Evolutionary conservation across 345 rosid species (phyloP).

Genomic region (Luvunga scandens): DNA sequence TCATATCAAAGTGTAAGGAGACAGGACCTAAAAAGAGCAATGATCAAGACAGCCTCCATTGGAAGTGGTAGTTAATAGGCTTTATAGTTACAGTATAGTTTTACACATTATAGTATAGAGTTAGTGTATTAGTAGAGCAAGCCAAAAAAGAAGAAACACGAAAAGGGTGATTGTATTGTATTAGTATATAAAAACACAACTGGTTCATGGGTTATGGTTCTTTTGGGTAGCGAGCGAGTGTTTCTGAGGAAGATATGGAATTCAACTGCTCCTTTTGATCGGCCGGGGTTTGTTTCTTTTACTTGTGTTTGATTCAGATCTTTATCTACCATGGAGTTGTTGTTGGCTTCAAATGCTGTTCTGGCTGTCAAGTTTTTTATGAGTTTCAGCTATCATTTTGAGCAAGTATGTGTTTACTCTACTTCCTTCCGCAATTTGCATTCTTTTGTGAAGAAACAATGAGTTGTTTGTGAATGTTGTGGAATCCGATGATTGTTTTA

Average conservation of each 20-base stretch:
- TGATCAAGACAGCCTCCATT: conserved; percentile 29
- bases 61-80: conserved; percentile 28
- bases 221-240: conserved; percentile 36
- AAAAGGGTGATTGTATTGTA: conserved; percentile 1
- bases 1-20: conserved; percentile 5
- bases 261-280: conserved; percentile 7
- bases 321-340: conserved; percentile 37
- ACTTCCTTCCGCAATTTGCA: conserved; percentile 28
- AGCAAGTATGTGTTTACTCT: conserved; percentile 40
- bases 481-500: conserved; percentile 97
- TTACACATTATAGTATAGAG: neutral
- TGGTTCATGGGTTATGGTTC: conserved; percentile 38
- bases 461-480: conserved; percentile 42
- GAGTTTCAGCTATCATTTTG: conserved; percentile 35
- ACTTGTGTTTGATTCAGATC: conserved; percentile 17
- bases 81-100: conserved; percentile 12
- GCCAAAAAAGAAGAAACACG: conserved; percentile 4
- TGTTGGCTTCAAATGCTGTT: conserved; percentile 41
- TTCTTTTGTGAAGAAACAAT: conserved; percentile 45
- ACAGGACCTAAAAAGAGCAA: conserved; percentile 33
- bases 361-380: conserved; percentile 35
- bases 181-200: conserved; percentile 35
- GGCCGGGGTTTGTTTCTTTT: conserved; percentile 9
- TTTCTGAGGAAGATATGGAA: neutral
- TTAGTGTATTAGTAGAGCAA: conserved; percentile 22